phyloP scores from a whole-genome alignment of 2,329 filamentous ascomycete species.

The Hypoxylon sp. region DNA sequence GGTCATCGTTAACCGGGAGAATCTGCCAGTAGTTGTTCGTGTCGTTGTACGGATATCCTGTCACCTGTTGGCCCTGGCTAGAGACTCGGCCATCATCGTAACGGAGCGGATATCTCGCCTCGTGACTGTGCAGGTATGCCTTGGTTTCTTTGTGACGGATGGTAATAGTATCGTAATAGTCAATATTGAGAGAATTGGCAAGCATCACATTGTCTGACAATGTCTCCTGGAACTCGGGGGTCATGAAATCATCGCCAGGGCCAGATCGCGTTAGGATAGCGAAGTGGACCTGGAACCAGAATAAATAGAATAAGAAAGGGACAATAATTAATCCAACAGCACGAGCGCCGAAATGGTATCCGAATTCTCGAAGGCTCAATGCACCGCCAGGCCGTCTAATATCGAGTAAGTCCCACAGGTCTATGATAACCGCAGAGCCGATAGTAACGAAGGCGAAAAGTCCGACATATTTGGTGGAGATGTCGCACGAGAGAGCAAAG shows the following conservation, averaged over 20 bases:
- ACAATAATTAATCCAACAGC: conserved; percentile 88
- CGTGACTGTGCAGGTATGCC: conserved; percentile 93
- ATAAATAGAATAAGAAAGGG: conserved; percentile 97
- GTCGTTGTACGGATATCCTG: conserved; percentile 97
- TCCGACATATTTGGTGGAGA: conserved; percentile 98
- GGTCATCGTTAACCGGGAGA: conserved; percentile 74
- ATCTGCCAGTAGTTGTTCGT: conserved; percentile 99
- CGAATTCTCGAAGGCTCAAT: conserved; percentile 83
- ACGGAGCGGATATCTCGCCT: conserved; percentile 88
- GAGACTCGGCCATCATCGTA: conserved; percentile 98
- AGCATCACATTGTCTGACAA: conserved; percentile 95
- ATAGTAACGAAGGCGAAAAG: conserved; percentile 97
- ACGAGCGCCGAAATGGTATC: conserved; percentile 90
- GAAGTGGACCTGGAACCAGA: conserved; percentile 99
- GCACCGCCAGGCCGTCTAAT: conserved; percentile 86
- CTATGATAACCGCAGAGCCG: conserved; percentile 91
- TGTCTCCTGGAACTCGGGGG: conserved; percentile 96
- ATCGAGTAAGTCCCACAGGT: conserved; percentile 94
- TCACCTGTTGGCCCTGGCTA: conserved; percentile 97
- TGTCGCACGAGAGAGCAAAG: conserved; percentile 94
- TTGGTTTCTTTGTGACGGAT: conserved; percentile 98
- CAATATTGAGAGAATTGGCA: conserved; percentile 84
- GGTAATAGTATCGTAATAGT: conserved; percentile 90
- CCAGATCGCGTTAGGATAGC: conserved; percentile 88
- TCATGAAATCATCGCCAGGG: conserved; percentile 99